These are phyloP conservation scores for Cladosporium sphaerospermum DNA, from an alignment of 2,329 filamentous ascomycete species.

Conservation along the genomic window DNA sequence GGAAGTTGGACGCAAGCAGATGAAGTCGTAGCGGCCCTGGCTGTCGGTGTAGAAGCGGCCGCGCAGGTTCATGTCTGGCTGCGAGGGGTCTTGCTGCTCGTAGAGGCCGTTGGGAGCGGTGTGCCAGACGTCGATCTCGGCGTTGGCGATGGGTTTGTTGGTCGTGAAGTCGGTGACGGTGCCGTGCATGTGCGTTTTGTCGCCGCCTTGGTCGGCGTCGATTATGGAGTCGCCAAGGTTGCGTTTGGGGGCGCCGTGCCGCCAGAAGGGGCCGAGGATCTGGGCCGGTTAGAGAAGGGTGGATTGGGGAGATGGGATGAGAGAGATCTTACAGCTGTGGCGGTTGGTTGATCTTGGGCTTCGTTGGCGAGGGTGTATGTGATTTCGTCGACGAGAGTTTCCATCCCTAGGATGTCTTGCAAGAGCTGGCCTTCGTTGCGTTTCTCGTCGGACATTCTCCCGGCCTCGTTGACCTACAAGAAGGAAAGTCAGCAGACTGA, in stretches of 20 bases:
- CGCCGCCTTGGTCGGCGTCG: constrained; percentile 41
- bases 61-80: constrained; percentile 67
- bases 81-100: constrained; percentile 66
- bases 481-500: background rate
- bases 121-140: constrained; percentile 72
- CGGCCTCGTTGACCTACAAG: constrained; percentile 53
- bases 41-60: constrained; percentile 64
- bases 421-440: constrained; percentile 59
- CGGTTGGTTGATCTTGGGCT: constrained; percentile 50
- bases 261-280: constrained; percentile 82
- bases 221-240: constrained; percentile 66
- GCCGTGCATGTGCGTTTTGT: constrained; percentile 62
- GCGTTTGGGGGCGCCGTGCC: constrained; percentile 62
- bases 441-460: constrained; percentile 55
- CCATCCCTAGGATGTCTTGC: constrained; percentile 53
- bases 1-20: constrained; percentile 38
- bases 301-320: background rate
- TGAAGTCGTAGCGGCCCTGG: constrained; percentile 54
- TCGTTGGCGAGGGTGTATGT: constrained; percentile 59
- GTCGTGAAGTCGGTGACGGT: constrained; percentile 52
- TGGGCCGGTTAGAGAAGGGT: background rate
- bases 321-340: constrained; percentile 47
- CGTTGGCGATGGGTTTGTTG: constrained; percentile 57
- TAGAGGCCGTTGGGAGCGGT: constrained; percentile 63
- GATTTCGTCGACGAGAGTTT: constrained; percentile 67